Percentiles rank a stretch among this genome's conserved stretches.
phyloP scores from a whole-genome alignment of 2,329 filamentous ascomycete species.

The Exophiala viscosa region DNA sequence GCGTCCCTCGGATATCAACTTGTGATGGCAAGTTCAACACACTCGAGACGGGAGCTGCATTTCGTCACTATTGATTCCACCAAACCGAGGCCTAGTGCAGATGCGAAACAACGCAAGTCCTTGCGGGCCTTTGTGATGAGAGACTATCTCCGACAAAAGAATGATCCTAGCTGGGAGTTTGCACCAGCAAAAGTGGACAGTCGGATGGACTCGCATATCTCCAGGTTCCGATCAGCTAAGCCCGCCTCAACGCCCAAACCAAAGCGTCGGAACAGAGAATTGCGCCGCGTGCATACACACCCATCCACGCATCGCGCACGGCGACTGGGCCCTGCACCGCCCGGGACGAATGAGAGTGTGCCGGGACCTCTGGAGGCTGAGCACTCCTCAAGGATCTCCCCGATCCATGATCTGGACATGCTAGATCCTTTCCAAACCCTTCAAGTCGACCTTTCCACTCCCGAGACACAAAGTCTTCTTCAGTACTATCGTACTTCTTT shows the following conservation, averaged over 20 bases:
- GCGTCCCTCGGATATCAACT: background rate
- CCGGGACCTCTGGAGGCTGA: background rate
- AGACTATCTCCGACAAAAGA: conserved; percentile 16
- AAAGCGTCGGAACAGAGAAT: background rate
- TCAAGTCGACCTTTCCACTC: conserved; percentile 8
- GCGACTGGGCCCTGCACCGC: conserved; percentile 2
- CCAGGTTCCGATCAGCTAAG: conserved; percentile 12
- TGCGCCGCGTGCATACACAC: background rate
- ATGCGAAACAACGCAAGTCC: conserved; percentile 10
- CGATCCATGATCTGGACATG: conserved; percentile 13
- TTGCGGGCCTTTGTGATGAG: conserved; percentile 16
- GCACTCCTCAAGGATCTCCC: background rate
- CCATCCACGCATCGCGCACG: background rate
- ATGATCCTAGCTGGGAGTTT: conserved; percentile 13
- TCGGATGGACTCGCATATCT: conserved; percentile 14
- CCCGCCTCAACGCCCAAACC: background rate
- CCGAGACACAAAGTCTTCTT: conserved; percentile 11
- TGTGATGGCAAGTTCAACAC: background rate
- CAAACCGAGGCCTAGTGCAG: conserved; percentile 1
- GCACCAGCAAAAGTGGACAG: conserved; percentile 10
- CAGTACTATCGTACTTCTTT: conserved; percentile 18
- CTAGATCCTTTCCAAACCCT: conserved; percentile 12
- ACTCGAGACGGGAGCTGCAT: conserved; percentile 9
- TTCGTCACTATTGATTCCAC: conserved; percentile 11
- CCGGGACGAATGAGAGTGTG: background rate